These are phyloP conservation scores for Magnaporthiopsis incrustans DNA, from an alignment of 2,329 filamentous ascomycete genomes.

Conservation along the genomic window DNA sequence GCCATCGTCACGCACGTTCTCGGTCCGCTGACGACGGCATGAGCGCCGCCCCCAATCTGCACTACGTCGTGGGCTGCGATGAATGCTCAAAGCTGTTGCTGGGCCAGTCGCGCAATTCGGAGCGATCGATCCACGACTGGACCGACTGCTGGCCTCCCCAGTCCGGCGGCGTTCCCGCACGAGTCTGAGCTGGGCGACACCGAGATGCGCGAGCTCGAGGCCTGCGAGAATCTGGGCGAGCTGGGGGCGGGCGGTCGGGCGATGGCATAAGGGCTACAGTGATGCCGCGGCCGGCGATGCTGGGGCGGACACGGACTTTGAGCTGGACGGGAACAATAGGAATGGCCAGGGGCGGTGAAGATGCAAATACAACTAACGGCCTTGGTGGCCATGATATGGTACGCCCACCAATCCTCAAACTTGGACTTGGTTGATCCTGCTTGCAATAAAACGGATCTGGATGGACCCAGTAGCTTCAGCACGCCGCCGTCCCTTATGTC, in stretches of 20 bases:
- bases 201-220: constrained; percentile 4
- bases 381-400: no score
- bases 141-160: constrained; percentile 14
- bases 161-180: neutral
- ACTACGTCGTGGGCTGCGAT: constrained; percentile 14
- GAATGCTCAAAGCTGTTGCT: constrained; percentile 13
- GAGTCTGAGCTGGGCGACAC: constrained; percentile 3
- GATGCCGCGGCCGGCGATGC: no score
- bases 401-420: no score
- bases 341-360: no score
- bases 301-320: neutral
- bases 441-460: no score
- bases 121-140: constrained; percentile 12
- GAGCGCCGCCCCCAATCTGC: constrained; percentile 13
- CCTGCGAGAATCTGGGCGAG: constrained; percentile 1
- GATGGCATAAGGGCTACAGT: no score
- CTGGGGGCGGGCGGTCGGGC: neutral
- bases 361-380: no score
- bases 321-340: neutral
- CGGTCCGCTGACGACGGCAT: constrained; percentile 16
- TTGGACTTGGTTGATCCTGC: no score
- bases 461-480: no score
- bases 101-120: constrained; percentile 14
- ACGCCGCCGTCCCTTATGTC: no score
- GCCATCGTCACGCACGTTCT: constrained; percentile 7